These are phyloP conservation scores for Paratrypanosoma confusum DNA, from an alignment of 208 protist genomes.

Conservation along the genomic window DNA sequence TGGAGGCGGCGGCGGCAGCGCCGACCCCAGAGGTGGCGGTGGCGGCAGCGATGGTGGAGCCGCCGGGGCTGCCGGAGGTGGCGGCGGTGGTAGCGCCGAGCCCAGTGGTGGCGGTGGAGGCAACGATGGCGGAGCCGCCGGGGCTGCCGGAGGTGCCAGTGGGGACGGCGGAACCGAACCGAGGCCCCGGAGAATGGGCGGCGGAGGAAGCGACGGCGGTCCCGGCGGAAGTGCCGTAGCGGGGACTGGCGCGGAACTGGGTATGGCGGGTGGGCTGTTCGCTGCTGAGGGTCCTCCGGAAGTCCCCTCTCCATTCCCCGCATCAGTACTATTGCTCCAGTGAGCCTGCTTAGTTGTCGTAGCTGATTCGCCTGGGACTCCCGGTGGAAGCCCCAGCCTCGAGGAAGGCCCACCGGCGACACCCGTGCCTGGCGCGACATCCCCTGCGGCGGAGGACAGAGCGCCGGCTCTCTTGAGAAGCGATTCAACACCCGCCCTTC, in stretches of 20 bases:
- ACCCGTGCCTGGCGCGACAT: no score
- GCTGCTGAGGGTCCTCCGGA: no score
- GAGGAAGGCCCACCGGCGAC: no score
- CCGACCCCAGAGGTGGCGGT: constrained; percentile 6
- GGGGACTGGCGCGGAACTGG: neutral
- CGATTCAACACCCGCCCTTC: no score
- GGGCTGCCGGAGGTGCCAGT: neutral
- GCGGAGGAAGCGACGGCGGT: constrained; percentile 3
- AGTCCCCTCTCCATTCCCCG: no score
- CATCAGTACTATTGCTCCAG: no score
- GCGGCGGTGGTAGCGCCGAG: constrained; percentile 1
- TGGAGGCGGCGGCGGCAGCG: constrained; percentile 6
- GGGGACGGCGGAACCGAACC: neutral
- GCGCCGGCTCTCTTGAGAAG: no score
- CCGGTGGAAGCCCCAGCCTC: no score
- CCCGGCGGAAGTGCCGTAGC: neutral
- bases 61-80: neutral
- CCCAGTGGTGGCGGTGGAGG: constrained; percentile 1
- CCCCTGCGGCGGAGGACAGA: no score
- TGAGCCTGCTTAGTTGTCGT: no score
- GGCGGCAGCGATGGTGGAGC: constrained; percentile 16
- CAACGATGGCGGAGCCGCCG: neutral
- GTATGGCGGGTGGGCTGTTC: no score
- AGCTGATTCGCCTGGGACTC: no score
- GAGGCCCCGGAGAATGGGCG: neutral